Conservation (phyloP, 305 asterid species). For the Fraxinus ornus region DNA sequence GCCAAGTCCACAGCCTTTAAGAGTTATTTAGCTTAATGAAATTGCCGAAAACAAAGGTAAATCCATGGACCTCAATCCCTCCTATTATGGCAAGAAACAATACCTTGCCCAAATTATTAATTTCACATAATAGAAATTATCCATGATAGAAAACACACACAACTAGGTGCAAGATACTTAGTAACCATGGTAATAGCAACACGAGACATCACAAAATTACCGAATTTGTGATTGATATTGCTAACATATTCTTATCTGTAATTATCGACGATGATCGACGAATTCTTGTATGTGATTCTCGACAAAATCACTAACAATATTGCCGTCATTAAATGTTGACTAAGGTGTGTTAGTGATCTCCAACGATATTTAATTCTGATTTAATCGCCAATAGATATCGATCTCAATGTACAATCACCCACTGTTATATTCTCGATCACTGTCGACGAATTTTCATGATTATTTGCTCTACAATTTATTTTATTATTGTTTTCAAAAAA, state of each 20-base stretch:
- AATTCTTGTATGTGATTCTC: neutral
- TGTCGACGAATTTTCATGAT: neutral
- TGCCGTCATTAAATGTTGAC: neutral
- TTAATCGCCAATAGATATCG: neutral
- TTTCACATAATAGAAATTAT: neutral
- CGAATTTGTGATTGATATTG: neutral
- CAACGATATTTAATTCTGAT: neutral
- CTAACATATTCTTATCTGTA: neutral
- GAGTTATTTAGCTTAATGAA: neutral
- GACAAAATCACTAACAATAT: neutral
- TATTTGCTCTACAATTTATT: neutral
- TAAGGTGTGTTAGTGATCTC: neutral
- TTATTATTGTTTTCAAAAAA: neutral
- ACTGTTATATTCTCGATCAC: too few relatives aligned
- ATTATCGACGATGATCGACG: too few relatives aligned
- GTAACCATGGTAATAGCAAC: neutral
- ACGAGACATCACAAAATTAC: neutral
- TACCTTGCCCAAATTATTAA: neutral
- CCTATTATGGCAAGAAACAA: neutral
- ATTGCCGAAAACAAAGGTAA: neutral
- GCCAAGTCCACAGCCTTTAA: neutral
- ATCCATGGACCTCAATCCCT: neutral
- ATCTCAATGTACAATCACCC: too few relatives aligned
- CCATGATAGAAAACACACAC: neutral
- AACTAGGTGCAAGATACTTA: neutral